Conservation (phyloP, 1,284 basidiomycete genomes). For the Austroboletus rostrupii region DNA sequence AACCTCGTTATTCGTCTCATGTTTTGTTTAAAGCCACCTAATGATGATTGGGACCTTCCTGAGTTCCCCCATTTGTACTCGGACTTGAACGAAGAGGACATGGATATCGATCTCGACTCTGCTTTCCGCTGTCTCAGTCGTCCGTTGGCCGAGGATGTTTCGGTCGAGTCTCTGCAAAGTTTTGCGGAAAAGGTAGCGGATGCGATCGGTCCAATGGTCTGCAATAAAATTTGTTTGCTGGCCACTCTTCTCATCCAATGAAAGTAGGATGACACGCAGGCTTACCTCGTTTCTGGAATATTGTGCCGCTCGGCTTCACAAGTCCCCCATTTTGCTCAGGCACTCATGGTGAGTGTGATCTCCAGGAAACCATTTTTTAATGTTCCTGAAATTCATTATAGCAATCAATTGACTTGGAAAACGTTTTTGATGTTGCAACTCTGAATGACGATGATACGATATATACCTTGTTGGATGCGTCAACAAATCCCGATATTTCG, state of each 20-base stretch:
- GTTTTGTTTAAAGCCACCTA: constrained; percentile 70
- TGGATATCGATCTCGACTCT: constrained; percentile 51
- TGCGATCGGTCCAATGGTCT: constrained; percentile 50
- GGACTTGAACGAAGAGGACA: constrained; percentile 44
- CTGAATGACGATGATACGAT: constrained; percentile 53
- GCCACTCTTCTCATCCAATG: constrained; percentile 3
- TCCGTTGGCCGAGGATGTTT: constrained; percentile 54
- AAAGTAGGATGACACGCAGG: constrained; percentile 49
- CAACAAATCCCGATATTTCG: constrained; percentile 60
- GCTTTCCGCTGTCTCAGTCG: constrained; percentile 48
- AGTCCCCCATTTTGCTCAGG: constrained; percentile 41
- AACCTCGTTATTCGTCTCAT: constrained; percentile 62
- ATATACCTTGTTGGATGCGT: constrained; percentile 54
- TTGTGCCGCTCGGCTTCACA: constrained; percentile 62
- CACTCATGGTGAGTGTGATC: constrained; percentile 41
- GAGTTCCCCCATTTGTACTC: constrained; percentile 69
- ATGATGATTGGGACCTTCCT: constrained; percentile 71
- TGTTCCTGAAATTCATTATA: constrained; percentile 26
- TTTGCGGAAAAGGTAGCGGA: constrained; percentile 55
- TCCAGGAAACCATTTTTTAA: not conserved
- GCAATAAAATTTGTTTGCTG: constrained; percentile 14
- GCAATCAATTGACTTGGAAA: constrained; percentile 51
- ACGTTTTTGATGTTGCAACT: constrained; percentile 49
- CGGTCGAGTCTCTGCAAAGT: constrained; percentile 41
- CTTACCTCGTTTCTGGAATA: constrained; percentile 56